These are phyloP conservation scores for Thelephora aurantiotincta DNA, from an alignment of 768 basidiomycete genomes.

Conservation along the genomic window DNA sequence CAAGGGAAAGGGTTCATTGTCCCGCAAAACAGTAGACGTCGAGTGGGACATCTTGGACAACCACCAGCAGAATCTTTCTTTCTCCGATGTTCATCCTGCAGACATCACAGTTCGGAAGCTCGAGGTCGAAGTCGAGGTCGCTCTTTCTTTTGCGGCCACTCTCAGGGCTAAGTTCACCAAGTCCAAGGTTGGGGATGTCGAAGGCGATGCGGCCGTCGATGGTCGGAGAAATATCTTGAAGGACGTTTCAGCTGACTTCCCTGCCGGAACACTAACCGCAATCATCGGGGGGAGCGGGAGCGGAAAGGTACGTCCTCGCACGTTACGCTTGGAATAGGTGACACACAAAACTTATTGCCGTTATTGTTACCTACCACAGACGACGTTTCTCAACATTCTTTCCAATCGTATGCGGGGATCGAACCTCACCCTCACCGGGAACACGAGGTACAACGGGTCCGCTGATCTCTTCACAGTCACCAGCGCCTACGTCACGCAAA, in stretches of 20 bases:
- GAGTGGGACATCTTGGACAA: not conserved
- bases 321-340: not conserved
- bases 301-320: slow-evolving; percentile 5
- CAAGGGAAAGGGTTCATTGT: too few species aligned
- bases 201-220: not conserved
- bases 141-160: not conserved
- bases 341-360: not conserved
- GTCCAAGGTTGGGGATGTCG: not conserved
- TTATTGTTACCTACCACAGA: not conserved
- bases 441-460: not conserved
- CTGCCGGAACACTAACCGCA: slow-evolving; percentile 5
- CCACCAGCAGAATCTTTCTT: not conserved
- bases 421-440: not conserved
- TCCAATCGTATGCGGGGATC: not conserved
- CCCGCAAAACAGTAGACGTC: too few species aligned
- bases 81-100: not conserved
- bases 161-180: not conserved
- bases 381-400: not conserved
- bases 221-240: slow-evolving; percentile 1
- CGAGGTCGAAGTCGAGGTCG: not conserved
- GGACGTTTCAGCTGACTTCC: slow-evolving; percentile 4
- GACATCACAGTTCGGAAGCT: not conserved
- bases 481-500: not conserved
- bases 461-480: not conserved
- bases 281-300: slow-evolving; percentile 8